Conservation (phyloP, 306 rosid genomes). For the Cicer pinnatifidum region DNA sequence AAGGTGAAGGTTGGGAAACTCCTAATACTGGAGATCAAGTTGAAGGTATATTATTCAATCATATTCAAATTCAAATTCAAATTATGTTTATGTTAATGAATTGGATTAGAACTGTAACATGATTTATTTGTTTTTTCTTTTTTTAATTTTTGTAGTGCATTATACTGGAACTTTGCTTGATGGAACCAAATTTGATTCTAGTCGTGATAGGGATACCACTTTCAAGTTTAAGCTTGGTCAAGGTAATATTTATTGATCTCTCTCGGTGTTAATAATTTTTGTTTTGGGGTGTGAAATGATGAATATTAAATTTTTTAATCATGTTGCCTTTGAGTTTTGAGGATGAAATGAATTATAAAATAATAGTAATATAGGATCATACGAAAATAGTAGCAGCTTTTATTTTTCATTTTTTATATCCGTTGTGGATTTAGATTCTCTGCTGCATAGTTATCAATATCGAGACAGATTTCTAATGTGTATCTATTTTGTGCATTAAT, state of each 20-base stretch:
- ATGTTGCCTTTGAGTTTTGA: neutral
- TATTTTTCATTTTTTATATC: neutral
- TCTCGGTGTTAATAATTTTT: neutral
- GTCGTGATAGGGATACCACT: conserved; percentile 78
- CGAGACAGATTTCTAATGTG: too few species aligned
- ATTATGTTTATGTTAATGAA: neutral
- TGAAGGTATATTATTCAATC: conserved; percentile 54
- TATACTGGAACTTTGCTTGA: conserved; percentile 80
- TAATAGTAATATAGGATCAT: neutral
- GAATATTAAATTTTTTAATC: neutral
- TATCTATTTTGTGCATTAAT: too few species aligned
- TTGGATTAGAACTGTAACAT: neutral
- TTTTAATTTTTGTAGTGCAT: conserved; percentile 59
- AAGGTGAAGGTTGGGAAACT: conserved; percentile 80
- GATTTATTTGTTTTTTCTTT: neutral
- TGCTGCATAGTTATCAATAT: too few species aligned
- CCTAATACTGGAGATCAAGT: conserved; percentile 77
- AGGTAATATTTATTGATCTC: conserved; percentile 46
- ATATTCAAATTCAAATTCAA: neutral
- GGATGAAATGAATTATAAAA: neutral
- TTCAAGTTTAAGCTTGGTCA: conserved; percentile 80
- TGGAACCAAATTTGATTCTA: conserved; percentile 80
- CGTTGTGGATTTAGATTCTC: too few species aligned
- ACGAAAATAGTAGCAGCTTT: neutral
- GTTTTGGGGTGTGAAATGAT: neutral